phyloP scores from a whole-genome alignment of 139 green algal species.

The Asterochloris sp. region DNA sequence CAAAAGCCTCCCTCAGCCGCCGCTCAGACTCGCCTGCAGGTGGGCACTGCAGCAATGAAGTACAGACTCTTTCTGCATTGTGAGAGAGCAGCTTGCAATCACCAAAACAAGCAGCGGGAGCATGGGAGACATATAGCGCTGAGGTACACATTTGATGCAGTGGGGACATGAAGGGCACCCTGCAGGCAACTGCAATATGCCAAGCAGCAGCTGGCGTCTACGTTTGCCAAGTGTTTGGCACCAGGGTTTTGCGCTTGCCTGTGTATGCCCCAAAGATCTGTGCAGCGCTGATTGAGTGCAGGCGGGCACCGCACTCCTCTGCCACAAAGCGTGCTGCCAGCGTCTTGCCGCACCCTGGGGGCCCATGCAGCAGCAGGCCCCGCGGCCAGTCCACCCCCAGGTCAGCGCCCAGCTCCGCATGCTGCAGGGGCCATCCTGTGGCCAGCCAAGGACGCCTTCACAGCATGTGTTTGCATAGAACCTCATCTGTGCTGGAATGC shows the following conservation, averaged over 20 bases:
- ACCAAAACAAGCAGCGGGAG: background rate
- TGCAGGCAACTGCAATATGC: no score
- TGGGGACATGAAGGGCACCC: background rate
- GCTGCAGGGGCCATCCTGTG: conserved; percentile 53
- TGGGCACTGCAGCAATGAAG: no score
- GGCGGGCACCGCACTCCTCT: conserved; percentile 50
- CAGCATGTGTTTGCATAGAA: no score
- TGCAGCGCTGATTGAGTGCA: conserved; percentile 60
- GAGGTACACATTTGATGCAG: background rate
- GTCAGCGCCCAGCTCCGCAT: conserved; percentile 30
- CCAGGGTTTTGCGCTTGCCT: conserved; percentile 1
- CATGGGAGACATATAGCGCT: background rate
- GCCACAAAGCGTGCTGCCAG: conserved; percentile 35
- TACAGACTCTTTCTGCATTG: no score
- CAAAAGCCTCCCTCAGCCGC: conserved; percentile 78
- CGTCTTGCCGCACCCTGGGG: conserved; percentile 52
- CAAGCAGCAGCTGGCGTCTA: no score
- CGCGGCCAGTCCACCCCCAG: conserved; percentile 59
- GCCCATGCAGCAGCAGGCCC: conserved; percentile 54
- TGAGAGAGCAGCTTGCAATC: no score
- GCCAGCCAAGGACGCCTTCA: no score
- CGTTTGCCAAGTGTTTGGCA: no score
- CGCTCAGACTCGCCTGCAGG: conserved; percentile 79
- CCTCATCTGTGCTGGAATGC: no score
- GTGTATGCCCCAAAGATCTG: conserved; percentile 69